A percentile compares a stretch with the other conserved stretches of the same genome.
Conservation (phyloP, 805 yeast genomes). For the Wickerhamia fluorescens region DNA sequence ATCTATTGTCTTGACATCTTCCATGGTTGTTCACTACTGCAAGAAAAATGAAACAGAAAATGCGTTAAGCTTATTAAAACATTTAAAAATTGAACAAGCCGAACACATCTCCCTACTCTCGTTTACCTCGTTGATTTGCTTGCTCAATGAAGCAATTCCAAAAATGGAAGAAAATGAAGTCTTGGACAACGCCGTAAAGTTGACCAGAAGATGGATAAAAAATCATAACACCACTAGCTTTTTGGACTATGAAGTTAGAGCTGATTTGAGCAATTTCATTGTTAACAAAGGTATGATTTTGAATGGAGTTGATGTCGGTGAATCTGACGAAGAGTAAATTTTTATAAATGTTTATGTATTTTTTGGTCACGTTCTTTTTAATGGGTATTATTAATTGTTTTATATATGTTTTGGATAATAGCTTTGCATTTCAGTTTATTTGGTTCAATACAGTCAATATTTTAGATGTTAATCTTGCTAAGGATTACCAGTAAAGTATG, state of each 20-base stretch:
- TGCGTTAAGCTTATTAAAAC: constrained; percentile 16
- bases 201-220: constrained; percentile 25
- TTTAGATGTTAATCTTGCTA: too few species aligned
- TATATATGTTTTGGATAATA: too few species aligned
- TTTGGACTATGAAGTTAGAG: constrained; percentile 17
- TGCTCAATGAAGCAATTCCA: constrained; percentile 11
- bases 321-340: constrained; percentile 3
- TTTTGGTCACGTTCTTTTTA: too few species aligned
- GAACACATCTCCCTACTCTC: constrained; percentile 22
- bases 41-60: constrained; percentile 12
- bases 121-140: constrained; percentile 25
- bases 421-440: too few species aligned
- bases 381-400: too few species aligned
- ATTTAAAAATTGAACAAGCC: constrained; percentile 12
- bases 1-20: constrained; percentile 22
- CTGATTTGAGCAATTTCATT: constrained; percentile 23
- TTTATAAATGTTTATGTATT: too few species aligned
- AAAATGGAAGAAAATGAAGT: constrained; percentile 15
- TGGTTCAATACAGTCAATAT: too few species aligned
- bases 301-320: constrained; percentile 16
- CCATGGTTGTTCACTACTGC: constrained; percentile 18
- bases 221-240: constrained; percentile 11
- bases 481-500: too few species aligned
- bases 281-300: constrained; percentile 26
- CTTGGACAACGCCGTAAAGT: constrained; percentile 22